Evolutionary conservation across 768 basidiomycete genomes (phyloP), one percentile per base, ranked within the genome.

Genomic region (Suillus weaverae): DNA sequence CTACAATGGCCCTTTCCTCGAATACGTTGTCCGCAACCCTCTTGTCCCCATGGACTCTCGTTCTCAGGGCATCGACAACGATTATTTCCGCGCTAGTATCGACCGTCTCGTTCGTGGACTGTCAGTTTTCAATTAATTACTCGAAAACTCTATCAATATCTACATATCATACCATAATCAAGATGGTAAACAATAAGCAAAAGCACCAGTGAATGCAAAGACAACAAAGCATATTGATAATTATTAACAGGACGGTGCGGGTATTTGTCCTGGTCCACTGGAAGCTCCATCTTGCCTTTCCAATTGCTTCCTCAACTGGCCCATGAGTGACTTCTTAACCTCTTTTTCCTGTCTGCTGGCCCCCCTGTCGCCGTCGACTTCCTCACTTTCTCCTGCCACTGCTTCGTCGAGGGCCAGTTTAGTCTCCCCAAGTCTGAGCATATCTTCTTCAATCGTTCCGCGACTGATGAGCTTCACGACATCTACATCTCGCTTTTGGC

Each of bases 371-470:
- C 81, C 82, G 18, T 85, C 85, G 26, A 80, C 84, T 39, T 90
- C 89, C 9, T 81, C 80, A 53, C 86, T 77, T 41, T 82, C 76
- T 10, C 95, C 95, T 20, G 95, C 95, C 36, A 99, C 96, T 4
- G 95, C 95, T 73, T 95, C 93, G 73, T 98, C 97, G 14, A 98
- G 80, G 18, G 90, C 91, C 62, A 98, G 81, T 78, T 98, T 98
- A 39, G 94, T 95, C 76, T 91, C 83, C 10, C 94, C 96, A 22
- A 98, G 85, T 35, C 83, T 85, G 41, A 95, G 80, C 89, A 99
- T 99, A 76, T 97, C 95, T 76, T 99, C 97, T 79, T 98, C 96
- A 64, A 98, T 97, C 2, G 94, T 95, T 4, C 89, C 92, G 66
- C 85, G 89, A 2, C 94, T 91, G 68, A 99, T 94, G 13, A 99